Evolutionary conservation across 306 rosid genomes (phyloP).

Genomic region (Ochetophila trinervis): DNA sequence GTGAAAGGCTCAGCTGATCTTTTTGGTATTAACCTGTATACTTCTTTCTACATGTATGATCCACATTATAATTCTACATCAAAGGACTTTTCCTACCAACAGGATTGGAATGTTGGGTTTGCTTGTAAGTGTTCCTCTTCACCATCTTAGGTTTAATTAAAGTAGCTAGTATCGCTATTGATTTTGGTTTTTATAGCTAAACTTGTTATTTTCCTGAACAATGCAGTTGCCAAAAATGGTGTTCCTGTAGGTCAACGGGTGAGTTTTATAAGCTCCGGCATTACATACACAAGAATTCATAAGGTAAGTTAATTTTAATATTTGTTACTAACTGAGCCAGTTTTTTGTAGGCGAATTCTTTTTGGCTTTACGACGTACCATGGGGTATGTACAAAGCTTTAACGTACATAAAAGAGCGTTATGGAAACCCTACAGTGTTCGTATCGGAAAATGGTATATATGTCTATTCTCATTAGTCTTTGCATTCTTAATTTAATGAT

Average conservation of each 20-base stretch:
- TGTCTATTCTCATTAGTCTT: too few relatives aligned
- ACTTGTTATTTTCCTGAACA: background rate
- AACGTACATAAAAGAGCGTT: conserved; percentile 65
- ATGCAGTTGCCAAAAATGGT: conserved; percentile 73
- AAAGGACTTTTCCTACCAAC: conserved; percentile 63
- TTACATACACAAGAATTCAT: too few relatives aligned
- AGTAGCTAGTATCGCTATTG: too few relatives aligned
- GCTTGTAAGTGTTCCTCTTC: conserved; percentile 52
- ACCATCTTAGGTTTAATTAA: conserved; percentile 17
- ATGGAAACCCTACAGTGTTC: conserved; percentile 73
- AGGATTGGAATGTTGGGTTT: conserved; percentile 80
- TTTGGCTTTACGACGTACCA: conserved; percentile 93
- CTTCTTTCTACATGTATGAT: conserved; percentile 63
- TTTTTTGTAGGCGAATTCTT: conserved; percentile 73
- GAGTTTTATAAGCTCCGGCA: too few relatives aligned
- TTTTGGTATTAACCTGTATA: conserved; percentile 80
- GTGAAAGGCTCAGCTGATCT: conserved; percentile 81
- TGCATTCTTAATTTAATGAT: too few relatives aligned
- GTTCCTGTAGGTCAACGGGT: conserved; percentile 80
- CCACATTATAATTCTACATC: conserved; percentile 44
- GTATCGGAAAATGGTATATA: conserved; percentile 80
- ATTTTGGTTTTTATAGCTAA: too few relatives aligned
- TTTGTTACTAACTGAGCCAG: too few relatives aligned
- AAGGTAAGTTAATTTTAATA: too few relatives aligned
- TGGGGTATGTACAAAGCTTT: conserved; percentile 81